Percentiles rank a stretch among this genome's conserved stretches.
phyloP scores from a whole-genome alignment of 2,329 filamentous ascomycete genomes.

The Cordyceps cateniannulata region DNA sequence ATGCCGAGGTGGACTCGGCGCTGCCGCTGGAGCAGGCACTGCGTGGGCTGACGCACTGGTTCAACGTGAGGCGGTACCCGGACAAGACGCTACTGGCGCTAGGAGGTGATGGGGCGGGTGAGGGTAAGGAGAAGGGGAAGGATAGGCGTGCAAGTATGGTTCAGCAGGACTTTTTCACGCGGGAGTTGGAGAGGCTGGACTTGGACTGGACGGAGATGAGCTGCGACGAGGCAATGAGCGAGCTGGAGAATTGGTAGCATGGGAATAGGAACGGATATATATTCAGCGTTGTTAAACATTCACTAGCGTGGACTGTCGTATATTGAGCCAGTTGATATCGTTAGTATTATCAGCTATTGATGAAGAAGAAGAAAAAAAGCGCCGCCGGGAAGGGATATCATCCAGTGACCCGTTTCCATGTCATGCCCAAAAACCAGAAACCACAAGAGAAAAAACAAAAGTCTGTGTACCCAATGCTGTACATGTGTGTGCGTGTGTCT shows the following conservation, averaged over 20 bases:
- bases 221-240: constrained; percentile 27
- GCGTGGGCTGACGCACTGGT: constrained; percentile 87
- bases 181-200: constrained; percentile 70
- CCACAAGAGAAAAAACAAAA: neutral
- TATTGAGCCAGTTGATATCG: neutral
- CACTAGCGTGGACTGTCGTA: neutral
- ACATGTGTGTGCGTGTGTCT: neutral
- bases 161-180: constrained; percentile 69
- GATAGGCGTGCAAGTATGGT: neutral
- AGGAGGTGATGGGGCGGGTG: constrained; percentile 47
- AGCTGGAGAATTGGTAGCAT: constrained; percentile 25
- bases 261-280: too few species aligned
- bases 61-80: constrained; percentile 77
- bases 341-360: constrained; percentile 2
- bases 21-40: constrained; percentile 88
- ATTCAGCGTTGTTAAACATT: neutral
- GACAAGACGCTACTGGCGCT: constrained; percentile 61
- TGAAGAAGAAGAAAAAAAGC: neutral
- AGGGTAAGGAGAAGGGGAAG: constrained; percentile 31
- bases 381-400: neutral
- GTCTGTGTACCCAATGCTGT: neutral
- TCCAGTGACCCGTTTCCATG: constrained; percentile 1
- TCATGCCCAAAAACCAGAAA: neutral
- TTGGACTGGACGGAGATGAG: constrained; percentile 39
- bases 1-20: constrained; percentile 89